Percentiles rank a stretch among this genome's conserved stretches.
Evolutionary conservation across 1,139 yeast genomes (phyloP).

Genomic region (Pichia inconspicua): DNA sequence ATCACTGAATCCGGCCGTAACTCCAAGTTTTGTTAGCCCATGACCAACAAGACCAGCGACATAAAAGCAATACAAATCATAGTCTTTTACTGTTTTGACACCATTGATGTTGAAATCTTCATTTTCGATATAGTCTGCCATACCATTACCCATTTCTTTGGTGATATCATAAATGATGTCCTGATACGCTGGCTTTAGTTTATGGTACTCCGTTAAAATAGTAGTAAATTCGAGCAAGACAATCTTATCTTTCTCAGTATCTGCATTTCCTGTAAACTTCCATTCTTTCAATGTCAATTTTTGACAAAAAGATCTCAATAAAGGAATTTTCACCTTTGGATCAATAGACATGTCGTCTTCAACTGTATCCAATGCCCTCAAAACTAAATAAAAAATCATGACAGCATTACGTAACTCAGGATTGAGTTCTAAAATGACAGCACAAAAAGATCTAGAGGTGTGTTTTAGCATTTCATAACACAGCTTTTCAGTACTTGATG

Average conservation of each 20-base stretch:
- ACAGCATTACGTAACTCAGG: slow-evolving; percentile 82
- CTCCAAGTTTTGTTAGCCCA: slow-evolving; percentile 78
- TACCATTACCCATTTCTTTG: slow-evolving; percentile 86
- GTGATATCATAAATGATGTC: slow-evolving; percentile 73
- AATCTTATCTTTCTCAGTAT: slow-evolving; percentile 70
- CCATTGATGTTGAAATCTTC: slow-evolving; percentile 76
- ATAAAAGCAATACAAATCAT: slow-evolving; percentile 87
- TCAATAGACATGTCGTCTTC: slow-evolving; percentile 94
- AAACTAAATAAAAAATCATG: slow-evolving; percentile 73
- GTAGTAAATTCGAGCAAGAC: slow-evolving; percentile 71
- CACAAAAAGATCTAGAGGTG: slow-evolving; percentile 87
- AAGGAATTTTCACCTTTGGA: slow-evolving; percentile 61
- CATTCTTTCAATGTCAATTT: slow-evolving; percentile 61
- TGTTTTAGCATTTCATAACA: slow-evolving; percentile 61
- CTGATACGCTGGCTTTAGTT: slow-evolving; percentile 68
- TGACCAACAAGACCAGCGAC: slow-evolving; percentile 98
- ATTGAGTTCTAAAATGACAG: slow-evolving; percentile 84
- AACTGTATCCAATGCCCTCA: slow-evolving; percentile 90
- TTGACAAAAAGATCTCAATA: slow-evolving; percentile 60
- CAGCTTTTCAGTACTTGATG: slow-evolving; percentile 42
- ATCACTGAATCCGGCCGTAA: slow-evolving; percentile 58
- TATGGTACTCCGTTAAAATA: slow-evolving; percentile 64
- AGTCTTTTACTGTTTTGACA: slow-evolving; percentile 68
- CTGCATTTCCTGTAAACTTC: slow-evolving; percentile 71
- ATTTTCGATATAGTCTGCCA: slow-evolving; percentile 87